Evolutionary conservation across 192 early-diverging fungal species (phyloP), one percentile per base, ranked within the genome.

Genomic region (Linnemannia hyalina): DNA sequence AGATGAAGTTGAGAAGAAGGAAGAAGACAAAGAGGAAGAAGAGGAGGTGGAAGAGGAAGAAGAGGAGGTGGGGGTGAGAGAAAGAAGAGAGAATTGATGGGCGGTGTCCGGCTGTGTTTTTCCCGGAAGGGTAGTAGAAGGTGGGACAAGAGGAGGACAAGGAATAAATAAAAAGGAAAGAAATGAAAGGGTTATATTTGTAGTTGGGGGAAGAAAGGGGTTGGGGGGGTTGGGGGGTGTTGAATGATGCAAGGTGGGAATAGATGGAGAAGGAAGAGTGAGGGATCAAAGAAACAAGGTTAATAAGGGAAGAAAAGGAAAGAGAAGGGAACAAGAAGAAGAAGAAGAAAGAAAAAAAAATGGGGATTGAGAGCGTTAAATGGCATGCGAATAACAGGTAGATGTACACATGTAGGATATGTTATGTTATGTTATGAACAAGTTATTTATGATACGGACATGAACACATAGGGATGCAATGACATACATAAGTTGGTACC

Each of bases 101-200:
- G 29, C 26, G 40, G 46, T 74, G 41, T 15, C 73, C 47, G 73
- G 73, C 49, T 36, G 29, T 75, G 29, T 57, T 57, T n/a, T 60
- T 75, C 49, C 74, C 52, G 74, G 74, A 52, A 15, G 36, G 22
- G 23, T 35, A 36, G 26, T 40, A 7, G 52, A 13, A 4, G 36
- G 49, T 9, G 40, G 41, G 41, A 75, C 6, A 41, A 44, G 75
- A 15, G 32, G 13, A 35, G 63, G 60, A 60, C 49, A 16, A 18
- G 49, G 49, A 20, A 22, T 20, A 52, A 52, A 49, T 49, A 18
- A 18, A 23, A 16, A 20, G 32, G 49, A 44, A 35, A 68, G 26
- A 41, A n/a, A 52, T 40, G 68, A 38, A 69, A 35, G 55, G n/a
- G 6, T 57, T 57, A n/a, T 57, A 26, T 57, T 57, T 57, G n/a